Conservation (phyloP, 805 yeast genomes). For the Spencermartinsiella europaea region DNA sequence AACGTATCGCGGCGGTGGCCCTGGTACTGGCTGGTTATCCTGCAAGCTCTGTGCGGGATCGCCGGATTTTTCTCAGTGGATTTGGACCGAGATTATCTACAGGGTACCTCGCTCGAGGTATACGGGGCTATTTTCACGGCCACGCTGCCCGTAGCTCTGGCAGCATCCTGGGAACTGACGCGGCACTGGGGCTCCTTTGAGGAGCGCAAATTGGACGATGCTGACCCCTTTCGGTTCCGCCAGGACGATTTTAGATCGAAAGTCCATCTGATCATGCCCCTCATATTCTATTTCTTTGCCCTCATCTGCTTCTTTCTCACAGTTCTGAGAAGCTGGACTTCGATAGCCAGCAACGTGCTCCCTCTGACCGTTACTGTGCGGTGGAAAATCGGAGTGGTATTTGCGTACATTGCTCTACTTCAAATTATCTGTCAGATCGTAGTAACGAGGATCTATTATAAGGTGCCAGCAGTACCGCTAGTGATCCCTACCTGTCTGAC, state of each 20-base stretch:
- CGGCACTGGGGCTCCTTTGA: slow-evolving; percentile 30
- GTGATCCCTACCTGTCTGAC: slow-evolving; percentile 15
- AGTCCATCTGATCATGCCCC: slow-evolving; percentile 22
- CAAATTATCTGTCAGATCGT: slow-evolving; percentile 17
- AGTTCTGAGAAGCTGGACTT: slow-evolving; percentile 26
- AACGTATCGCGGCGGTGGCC: slow-evolving; percentile 25
- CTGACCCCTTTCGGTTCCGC: slow-evolving; percentile 23
- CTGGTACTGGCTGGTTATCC: slow-evolving; percentile 28
- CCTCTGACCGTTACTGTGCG: slow-evolving; percentile 18
- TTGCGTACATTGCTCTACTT: slow-evolving; percentile 22
- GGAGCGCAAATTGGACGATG: slow-evolving; percentile 24
- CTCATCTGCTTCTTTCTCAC: slow-evolving; percentile 24
- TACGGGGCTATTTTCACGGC: slow-evolving; percentile 24
- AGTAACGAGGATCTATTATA: slow-evolving; percentile 20
- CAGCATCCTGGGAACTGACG: slow-evolving; percentile 25
- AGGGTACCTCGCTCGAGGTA: slow-evolving; percentile 22
- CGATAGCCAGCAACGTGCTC: slow-evolving; percentile 7
- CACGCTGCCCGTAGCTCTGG: slow-evolving; percentile 20
- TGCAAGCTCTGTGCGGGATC: slow-evolving; percentile 22
- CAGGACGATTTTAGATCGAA: slow-evolving; percentile 19
- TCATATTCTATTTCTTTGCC: slow-evolving; percentile 23
- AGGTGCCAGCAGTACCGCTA: slow-evolving; percentile 17
- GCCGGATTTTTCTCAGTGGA: slow-evolving; percentile 30
- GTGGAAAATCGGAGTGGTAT: slow-evolving; percentile 27
- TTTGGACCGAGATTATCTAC: slow-evolving; percentile 27